Base-by-base conservation (phyloP, 2,329 filamentous ascomycete species). In the Fusarium caatingaense region DNA sequence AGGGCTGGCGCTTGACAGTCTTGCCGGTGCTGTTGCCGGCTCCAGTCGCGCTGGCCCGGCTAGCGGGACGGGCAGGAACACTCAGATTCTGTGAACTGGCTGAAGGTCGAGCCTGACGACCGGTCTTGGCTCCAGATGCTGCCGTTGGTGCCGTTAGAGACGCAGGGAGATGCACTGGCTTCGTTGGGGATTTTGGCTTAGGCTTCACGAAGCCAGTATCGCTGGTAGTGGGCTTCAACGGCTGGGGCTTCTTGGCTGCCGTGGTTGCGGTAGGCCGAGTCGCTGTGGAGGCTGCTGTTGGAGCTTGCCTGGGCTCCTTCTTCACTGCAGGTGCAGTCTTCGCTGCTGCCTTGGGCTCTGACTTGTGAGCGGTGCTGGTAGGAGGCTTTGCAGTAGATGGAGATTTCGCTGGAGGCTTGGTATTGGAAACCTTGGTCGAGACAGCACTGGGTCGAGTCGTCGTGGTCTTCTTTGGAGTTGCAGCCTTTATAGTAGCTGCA, bases 81-180 rank as follows among this genome's bases (percentile, higher is more conserved):
- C 78, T 77, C 9, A 77, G 70, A 16, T 79, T 66, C 53, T 78
- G 76, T n/a, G 78, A 73, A 64, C 75, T 82, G 30, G 80, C 18
- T 81, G 77, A 68, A 54, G 77, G 72, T 34, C 74, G 67, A 16
- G 66, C 69, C 37, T 74, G 73, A 10, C 74, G 72, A 8, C 76
- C 59, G 16, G 69, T 83, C 78, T 90, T 93, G 16, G 89, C 90
- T 18, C 87, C 87, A 2, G 89, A 93, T 1, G 92, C 85, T 25
- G 91, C 87, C 6, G 92, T 94, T 32, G 90, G 91, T 8, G 90
- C 89, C 25, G 85, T 91, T 30, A 93, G 82, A 60, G 90, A 89
- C 12, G 91, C 83, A 11, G 91, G 89, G 2, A 93, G 82, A 60
- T 87, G 88, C 54, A 89, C 83, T 12, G 91, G 91, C 58, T 89